Evolutionary conservation across 495 filamentous ascomycete genomes (phyloP).

Genomic region (Emericellopsis terricola): DNA sequence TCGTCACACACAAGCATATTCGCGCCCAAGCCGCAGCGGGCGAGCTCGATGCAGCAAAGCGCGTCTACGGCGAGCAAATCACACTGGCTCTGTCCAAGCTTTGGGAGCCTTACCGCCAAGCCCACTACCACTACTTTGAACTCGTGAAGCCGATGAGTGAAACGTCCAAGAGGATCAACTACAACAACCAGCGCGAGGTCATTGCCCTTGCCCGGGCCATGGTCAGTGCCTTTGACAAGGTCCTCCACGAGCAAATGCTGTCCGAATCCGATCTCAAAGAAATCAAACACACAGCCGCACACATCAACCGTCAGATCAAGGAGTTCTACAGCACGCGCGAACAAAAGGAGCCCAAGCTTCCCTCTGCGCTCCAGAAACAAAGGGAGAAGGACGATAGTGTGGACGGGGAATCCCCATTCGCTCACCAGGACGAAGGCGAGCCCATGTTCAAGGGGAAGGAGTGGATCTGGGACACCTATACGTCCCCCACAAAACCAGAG

Average conservation of each 20-base stretch:
- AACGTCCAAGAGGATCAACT: constrained; percentile 4
- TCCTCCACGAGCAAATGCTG: constrained; percentile 10
- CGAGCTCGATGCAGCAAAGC: constrained; percentile 6
- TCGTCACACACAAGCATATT: constrained; percentile 11
- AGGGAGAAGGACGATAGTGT: no score
- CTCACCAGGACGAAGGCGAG: not conserved
- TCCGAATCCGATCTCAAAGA: not conserved
- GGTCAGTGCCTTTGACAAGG: constrained; percentile 18
- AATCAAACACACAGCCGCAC: constrained; percentile 9
- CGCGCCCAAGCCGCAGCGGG: constrained; percentile 2
- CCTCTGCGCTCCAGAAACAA: not conserved
- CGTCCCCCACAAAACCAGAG: not conserved
- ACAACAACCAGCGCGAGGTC: constrained; percentile 13
- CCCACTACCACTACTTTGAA: constrained; percentile 10
- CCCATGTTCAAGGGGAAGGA: not conserved
- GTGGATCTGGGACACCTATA: not conserved
- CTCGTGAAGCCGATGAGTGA: constrained; percentile 4
- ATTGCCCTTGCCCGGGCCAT: constrained; percentile 21
- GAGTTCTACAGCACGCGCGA: constrained; percentile 9
- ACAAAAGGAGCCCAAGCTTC: constrained; percentile 5
- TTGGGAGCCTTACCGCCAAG: constrained; percentile 16
- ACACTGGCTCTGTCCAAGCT: constrained; percentile 17
- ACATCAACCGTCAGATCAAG: constrained; percentile 14
- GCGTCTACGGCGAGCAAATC: constrained; percentile 15
- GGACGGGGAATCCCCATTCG: not conserved